Evolutionary conservation across 2,329 filamentous ascomycete genomes (phyloP), one percentile per base, ranked within the genome.

Genomic region (Clarireedia homoeocarpa): DNA sequence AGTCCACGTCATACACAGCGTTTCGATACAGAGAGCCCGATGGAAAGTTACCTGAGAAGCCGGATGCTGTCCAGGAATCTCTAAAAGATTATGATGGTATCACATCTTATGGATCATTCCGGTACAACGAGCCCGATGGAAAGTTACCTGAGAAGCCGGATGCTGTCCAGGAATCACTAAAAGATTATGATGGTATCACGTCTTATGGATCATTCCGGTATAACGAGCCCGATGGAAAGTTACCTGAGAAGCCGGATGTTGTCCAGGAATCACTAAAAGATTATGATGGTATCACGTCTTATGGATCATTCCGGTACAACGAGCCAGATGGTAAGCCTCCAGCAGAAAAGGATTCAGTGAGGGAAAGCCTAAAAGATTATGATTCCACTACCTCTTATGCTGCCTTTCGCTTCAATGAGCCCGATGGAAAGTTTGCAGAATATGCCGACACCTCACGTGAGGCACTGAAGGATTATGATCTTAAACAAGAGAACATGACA

Each of bases 101-200:
- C 27, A 48, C 57, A 1, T n/a, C 26, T 26, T 59, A 59, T 40
- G 58, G 58, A 20, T 56, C 63, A 1, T 54, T 64, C 34, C 53
- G 55, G 12, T 55, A 61, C 38, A 62, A 66, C 9, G 62, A 70
- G 40, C 62, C 61, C 5, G 60, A 65, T 36, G 61, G 58, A 42
- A 62, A 65, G 24, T 30, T 58, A 2, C 23, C 59, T 4, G 57
- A 61, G 5, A 66, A 51, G 27, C 58, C 65, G 23, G 61, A 65
- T 51, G 68, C 67, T 1, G 65, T 66, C 4, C 71, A 70, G 53
- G 70, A 72, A 34, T 58, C 67, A 14, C 69, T 72, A 5, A 70
- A 53, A 27, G 55, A 56, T 15, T 56, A 52, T 20, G 68, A 74
- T 1, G 20, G 20, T 20, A 20, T 20, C 27, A 48, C 57, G 2